phyloP scores from a whole-genome alignment of 148 eudicot species.

The Spergularia marina region DNA sequence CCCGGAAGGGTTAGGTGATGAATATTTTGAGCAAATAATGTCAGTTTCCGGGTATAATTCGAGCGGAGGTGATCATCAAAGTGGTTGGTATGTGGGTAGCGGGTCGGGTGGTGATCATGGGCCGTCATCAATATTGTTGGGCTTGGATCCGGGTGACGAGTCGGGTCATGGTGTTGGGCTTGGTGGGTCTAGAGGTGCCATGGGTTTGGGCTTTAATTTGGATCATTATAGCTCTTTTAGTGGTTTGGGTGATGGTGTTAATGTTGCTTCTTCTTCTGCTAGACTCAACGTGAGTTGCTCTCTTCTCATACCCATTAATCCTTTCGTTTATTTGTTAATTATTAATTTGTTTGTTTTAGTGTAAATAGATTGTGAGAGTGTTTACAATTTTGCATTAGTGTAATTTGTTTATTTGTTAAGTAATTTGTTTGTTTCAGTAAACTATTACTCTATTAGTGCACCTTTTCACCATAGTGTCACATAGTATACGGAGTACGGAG shows the following conservation, averaged over 20 bases:
- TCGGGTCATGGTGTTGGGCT: slow-evolving; percentile 36
- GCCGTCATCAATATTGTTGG: slow-evolving; percentile 32
- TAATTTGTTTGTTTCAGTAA: not conserved
- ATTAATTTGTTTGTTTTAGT: not conserved
- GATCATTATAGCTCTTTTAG: slow-evolving; percentile 32
- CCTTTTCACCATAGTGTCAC: too few relatives aligned
- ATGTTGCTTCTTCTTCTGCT: slow-evolving; percentile 36
- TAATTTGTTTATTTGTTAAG: not conserved
- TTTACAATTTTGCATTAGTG: not conserved
- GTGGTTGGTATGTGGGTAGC: slow-evolving; percentile 18
- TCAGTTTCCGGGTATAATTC: slow-evolving; percentile 33
- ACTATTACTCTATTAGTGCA: too few relatives aligned
- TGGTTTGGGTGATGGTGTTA: slow-evolving; percentile 22
- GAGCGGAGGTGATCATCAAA: slow-evolving; percentile 15
- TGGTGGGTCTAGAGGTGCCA: slow-evolving; percentile 37
- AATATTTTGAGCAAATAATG: slow-evolving; percentile 46
- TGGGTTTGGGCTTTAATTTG: slow-evolving; percentile 47
- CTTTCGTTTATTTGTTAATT: too few relatives aligned
- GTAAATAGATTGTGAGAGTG: not conserved
- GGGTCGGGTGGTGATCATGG: slow-evolving; percentile 28
- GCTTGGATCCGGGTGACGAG: slow-evolving; percentile 38
- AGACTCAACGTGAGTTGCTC: slow-evolving; percentile 38
- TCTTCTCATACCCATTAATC: not conserved
- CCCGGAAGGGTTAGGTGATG: slow-evolving; percentile 39
- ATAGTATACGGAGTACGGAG: too few relatives aligned